Evolutionary conservation across 2,329 filamentous ascomycete genomes (phyloP), one percentile per base, ranked within the genome.

Genomic region (Sarocladium oryzae): DNA sequence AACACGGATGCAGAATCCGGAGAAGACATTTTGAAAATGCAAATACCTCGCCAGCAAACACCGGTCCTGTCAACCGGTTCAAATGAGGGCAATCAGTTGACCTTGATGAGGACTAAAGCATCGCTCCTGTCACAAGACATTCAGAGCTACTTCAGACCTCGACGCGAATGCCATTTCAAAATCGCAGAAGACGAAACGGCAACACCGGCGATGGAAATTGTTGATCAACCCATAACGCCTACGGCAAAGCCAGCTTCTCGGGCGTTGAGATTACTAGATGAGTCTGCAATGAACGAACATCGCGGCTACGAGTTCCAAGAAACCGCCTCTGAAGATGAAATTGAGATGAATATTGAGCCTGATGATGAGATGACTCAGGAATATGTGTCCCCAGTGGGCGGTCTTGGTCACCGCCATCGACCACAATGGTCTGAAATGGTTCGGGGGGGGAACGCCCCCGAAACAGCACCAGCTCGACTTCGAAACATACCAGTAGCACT

Each of bases 171-270:
- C 13, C 43, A 58, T 15, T 65, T 69, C 37, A 54, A 64, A 16
- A 69, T 69, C 56, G 63, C 63, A 48, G 61, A 55, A 23, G 67
- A 69, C 55, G 58, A 65, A 32, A 68, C 66, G 15, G 65, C 65
- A 36, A 67, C 60, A 9, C 28, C 52, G 9, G 50, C n/a, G n/a
- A n/a, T n/a, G n/a, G n/a, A n/a, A n/a, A n/a, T n/a, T n/a, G n/a
- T n/a, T n/a, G n/a, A n/a, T n/a, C 36, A 35, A 20, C 40, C 11
- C 20, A 10, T 9, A 26, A 48, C 21, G 3, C 2, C 7, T 21
- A 23, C 11, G 33, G 7, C 21, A 33, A 21, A 8, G 3, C 8
- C 28, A 30, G 11, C 16, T 13, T 23, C 13, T 7, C 43, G 26
- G 13, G 21, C 43, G 5, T 21, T 48, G 16, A 24, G 16, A 15